These are phyloP conservation scores for Botrytis porri DNA, from an alignment of 2,329 filamentous ascomycete species.

Conservation along the genomic window DNA sequence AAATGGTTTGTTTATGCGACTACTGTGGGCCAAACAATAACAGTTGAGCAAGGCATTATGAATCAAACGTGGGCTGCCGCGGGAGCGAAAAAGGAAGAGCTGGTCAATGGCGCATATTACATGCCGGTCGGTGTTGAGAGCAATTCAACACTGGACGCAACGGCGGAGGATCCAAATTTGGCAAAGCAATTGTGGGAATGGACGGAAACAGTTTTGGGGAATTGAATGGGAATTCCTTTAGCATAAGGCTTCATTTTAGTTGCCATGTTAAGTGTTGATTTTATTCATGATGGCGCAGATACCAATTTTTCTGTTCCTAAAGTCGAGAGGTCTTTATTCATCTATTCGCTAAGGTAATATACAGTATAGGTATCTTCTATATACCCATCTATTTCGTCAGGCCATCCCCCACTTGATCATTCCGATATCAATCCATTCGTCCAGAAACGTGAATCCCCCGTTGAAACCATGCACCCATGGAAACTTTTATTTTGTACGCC, in stretches of 20 bases:
- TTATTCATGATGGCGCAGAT: not conserved
- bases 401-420: not conserved
- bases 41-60: not conserved
- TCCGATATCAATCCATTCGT: not conserved
- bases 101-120: not conserved
- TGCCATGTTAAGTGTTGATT: not conserved
- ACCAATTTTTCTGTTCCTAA: not conserved
- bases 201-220: not conserved
- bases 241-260: not conserved
- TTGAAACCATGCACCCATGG: not conserved
- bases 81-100: not conserved
- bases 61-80: not conserved
- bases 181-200: not conserved
- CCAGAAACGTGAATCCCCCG: not conserved
- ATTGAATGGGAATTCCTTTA: not conserved
- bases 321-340: constrained; percentile 20
- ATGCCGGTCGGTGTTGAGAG: not conserved
- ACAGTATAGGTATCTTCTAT: constrained; percentile 22
- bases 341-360: constrained; percentile 24
- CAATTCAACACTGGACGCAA: not conserved
- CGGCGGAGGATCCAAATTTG: not conserved
- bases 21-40: not conserved
- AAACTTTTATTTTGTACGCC: constrained; percentile 14
- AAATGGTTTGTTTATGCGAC: not conserved
- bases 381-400: not conserved